Evolutionary conservation across 768 basidiomycete species (phyloP), one percentile per base, ranked within the genome.

Genomic region (Trametopsis cervina): DNA sequence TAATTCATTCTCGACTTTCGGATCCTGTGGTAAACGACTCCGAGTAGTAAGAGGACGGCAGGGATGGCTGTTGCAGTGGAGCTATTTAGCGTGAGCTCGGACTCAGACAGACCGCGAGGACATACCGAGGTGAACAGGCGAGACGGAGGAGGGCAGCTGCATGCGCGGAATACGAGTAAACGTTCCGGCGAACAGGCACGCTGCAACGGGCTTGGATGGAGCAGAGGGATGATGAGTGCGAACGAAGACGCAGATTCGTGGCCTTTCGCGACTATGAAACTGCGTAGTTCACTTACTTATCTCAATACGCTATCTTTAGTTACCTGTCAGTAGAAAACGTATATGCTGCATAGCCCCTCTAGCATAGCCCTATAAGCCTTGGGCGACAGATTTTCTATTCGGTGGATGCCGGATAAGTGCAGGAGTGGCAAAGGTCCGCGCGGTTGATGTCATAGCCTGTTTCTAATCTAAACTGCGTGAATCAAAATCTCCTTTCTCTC

Each of bases 1-100:
- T 74, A 58, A 63, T 67, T 72, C 60, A 66, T 63, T 50, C 48
- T 49, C 49, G 54, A 44, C 33, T 42, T 53, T 21, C 27, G 36
- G 24, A 11, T 22, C 26, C 26, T 44, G 29, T 40, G 47, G 55
- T 59, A 61, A 12, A 52, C 43, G 17, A 60, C 48, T 40, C 53
- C 52, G 26, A 64, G 60, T 42, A 68, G 58, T 50, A 66, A 56
- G 58, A 63, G 44, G 41, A 64, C 39, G 46, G 60, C 45, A 36
- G 62, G 60, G 47, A 59, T 49, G 39, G 57, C 51, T 51, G 57
- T 40, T n/a, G 43, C 47, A 26, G 48, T 13, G 40, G 35, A 21
- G 51, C 20, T 18, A 42, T 38, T 47, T 40, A 51, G 39, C 41
- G 38, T 38, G 20, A 53, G 47, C 50, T 39, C 23, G n/a, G n/a